Percentiles rank a stretch among this genome's conserved stretches.
phyloP scores from a whole-genome alignment of 257 asterid species.

The Primulina huaijiensis region DNA sequence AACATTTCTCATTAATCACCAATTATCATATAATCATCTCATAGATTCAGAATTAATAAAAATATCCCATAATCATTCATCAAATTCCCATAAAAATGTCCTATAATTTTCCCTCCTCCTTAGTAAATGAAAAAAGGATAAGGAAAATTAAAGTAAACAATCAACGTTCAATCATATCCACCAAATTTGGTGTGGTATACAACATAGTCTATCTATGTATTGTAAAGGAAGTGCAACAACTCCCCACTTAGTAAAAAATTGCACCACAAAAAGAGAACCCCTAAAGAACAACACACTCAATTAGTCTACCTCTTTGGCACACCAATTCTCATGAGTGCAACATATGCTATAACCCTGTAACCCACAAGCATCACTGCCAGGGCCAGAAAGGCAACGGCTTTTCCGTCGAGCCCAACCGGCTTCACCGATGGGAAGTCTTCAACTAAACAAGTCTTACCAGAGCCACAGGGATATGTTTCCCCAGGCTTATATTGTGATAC shows the following conservation, averaged over 20 bases:
- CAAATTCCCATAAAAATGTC: too few species aligned
- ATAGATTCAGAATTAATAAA: too few species aligned
- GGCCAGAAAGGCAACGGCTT: slow-evolving; percentile 29
- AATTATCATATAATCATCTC: too few species aligned
- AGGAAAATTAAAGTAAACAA: too few species aligned
- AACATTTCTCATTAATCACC: too few species aligned
- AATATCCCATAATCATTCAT: too few species aligned
- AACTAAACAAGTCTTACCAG: slow-evolving; percentile 35
- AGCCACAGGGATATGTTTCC: slow-evolving; percentile 42
- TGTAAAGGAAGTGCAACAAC: too few species aligned
- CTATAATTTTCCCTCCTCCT: too few species aligned
- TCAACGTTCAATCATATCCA: too few species aligned
- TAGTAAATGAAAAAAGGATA: too few species aligned
- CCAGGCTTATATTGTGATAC: slow-evolving; percentile 39
- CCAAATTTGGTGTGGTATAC: too few species aligned
- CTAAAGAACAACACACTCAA: background rate
- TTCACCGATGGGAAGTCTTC: slow-evolving; percentile 44
- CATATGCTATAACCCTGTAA: slow-evolving; percentile 47
- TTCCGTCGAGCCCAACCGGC: slow-evolving; percentile 39
- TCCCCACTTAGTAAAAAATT: background rate
- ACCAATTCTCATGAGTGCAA: slow-evolving; percentile 54
- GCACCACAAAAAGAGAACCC: background rate
- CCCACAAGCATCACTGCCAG: slow-evolving; percentile 50
- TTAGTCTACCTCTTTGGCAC: slow-evolving; percentile 31
- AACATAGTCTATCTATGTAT: too few species aligned